These are phyloP conservation scores for Phytopythium oedochilum DNA, from an alignment of 352 stramenopile genomes.

Conservation along the genomic window DNA sequence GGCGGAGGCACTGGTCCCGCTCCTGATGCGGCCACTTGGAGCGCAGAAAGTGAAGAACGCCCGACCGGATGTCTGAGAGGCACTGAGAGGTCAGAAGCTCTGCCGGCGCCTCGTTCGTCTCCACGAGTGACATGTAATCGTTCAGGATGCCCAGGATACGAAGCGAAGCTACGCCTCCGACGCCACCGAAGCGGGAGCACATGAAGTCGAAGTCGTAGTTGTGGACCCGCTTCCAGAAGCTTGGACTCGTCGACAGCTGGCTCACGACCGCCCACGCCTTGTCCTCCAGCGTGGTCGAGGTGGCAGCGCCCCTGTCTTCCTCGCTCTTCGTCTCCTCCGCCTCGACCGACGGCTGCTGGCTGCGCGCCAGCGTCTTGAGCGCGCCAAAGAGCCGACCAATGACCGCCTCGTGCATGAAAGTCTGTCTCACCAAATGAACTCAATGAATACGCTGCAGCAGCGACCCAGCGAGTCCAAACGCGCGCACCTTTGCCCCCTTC, in stretches of 20 bases:
- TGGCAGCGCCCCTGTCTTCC: background rate
- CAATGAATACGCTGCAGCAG: background rate
- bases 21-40: constrained; percentile 70
- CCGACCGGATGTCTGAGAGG: constrained; percentile 50
- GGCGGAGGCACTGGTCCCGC: constrained; percentile 52
- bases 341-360: constrained; percentile 5
- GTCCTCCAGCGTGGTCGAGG: constrained; percentile 9
- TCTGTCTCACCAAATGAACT: constrained; percentile 6
- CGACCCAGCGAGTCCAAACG: background rate
- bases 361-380: constrained; percentile 38
- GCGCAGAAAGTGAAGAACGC: constrained; percentile 57
- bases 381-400: constrained; percentile 40
- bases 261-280: constrained; percentile 49
- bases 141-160: constrained; percentile 50
- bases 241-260: constrained; percentile 19
- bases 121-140: constrained; percentile 47
- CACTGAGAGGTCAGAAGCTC: constrained; percentile 53
- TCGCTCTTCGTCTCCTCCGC: background rate
- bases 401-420: constrained; percentile 36
- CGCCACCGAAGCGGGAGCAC: constrained; percentile 44
- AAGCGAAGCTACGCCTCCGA: constrained; percentile 27
- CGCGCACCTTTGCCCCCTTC: constrained; percentile 35
- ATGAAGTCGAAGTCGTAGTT: constrained; percentile 66
- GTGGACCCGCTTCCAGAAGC: constrained; percentile 44
- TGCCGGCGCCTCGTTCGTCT: constrained; percentile 27